Base-by-base conservation (phyloP, 805 yeast species). In the Citeromyces nyonsensis region DNA sequence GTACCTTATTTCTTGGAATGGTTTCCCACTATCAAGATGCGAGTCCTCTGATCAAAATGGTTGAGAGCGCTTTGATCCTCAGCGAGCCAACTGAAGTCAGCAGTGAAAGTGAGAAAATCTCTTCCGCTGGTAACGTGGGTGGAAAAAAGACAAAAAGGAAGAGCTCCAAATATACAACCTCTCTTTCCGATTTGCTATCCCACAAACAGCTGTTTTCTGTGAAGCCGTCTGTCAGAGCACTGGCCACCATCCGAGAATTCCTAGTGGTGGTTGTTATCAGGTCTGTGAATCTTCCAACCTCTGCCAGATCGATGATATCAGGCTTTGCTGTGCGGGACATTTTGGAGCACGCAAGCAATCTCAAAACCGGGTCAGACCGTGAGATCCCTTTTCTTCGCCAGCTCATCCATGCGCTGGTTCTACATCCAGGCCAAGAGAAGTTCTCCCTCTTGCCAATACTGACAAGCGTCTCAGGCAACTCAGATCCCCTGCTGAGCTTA, bases 381-480 rank as follows among this genome's bases (percentile, higher is more conserved):
- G 31, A 14, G 10, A 25, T 18, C 10, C 28, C 33, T 4, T 26
- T 29, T 7, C 44, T 41, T 33, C 26, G 39, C 8, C 62, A 60
- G 14, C 46, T 76, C 13, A 54, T 82, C 25, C 61, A 72, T 32
- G 50, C 63, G 3, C 52, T 80, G n/a, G 68, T 82, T 3, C 42
- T 82, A 27, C 71, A 66, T 46, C 94, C 95, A 2, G 82, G 79
- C 4, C 49, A 47, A 25, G 57, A 59, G 26, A 76, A 73, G 33
- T 63, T 66, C 27, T 64, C 67, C 28, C 74, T 84, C 10, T 60
- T 81, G 22, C 57, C 81, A 38, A 94, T 95, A 6, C 70, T 86
- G 36, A 76, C 79, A 2, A 51, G 70, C 9, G 54, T 59, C 2
- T 44, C 79, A 5, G 47, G 78, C 37, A 61, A 60, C 3, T 51